Evolutionary conservation across 768 basidiomycete genomes (phyloP), one percentile per base, ranked within the genome.

Genomic region (Rhizopogon vulgaris): DNA sequence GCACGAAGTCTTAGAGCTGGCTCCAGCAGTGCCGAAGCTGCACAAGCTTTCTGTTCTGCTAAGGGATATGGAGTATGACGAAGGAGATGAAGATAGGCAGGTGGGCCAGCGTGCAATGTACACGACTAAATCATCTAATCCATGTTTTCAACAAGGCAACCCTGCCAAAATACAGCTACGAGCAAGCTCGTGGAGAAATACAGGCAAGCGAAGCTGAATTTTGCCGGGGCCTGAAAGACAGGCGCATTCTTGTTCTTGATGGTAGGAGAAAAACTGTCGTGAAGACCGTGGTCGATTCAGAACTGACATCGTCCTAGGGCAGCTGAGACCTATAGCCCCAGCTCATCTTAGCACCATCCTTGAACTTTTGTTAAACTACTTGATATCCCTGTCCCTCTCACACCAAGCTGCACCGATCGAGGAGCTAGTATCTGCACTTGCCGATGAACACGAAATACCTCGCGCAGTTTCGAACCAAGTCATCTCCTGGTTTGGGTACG

Each of bases 151-250:
- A 46, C 37, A 49, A 75, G 69, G 59, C 57, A 24, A 71, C 73
- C 58, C 62, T 64, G 54, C 82, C 58, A 79, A 84, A 0, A 14
- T 68, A 51, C 32, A 66, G 52, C 46, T 85, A 86, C 56, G 76
- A 79, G 6, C 78, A 85, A 41, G 83, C 88, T 4, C 73, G 72
- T 42, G 65, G 68, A 7, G 77, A 80, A 45, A 77, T 94, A 6
- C 94, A 96, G 61, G 90, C 93, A 3, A 92, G 90, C 63, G 87
- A 93, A 51, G 69, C 60, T 0, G 93, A 96, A 63, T 68, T 96
- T 18, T 73, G 73, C 6, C 65, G 56, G 15, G 90, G 85, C 1
- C 66, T 96, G 28, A 77, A 70, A 48, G 78, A 82, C n/a, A 76
- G 77, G 39, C 84, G 84, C 4, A 79, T 97, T 24, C 80, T 96